A percentile compares a stretch with the other conserved stretches of the same genome.
These are phyloP conservation scores for Dryas octopetala DNA, from an alignment of 306 rosid species.

Conservation along the genomic window DNA sequence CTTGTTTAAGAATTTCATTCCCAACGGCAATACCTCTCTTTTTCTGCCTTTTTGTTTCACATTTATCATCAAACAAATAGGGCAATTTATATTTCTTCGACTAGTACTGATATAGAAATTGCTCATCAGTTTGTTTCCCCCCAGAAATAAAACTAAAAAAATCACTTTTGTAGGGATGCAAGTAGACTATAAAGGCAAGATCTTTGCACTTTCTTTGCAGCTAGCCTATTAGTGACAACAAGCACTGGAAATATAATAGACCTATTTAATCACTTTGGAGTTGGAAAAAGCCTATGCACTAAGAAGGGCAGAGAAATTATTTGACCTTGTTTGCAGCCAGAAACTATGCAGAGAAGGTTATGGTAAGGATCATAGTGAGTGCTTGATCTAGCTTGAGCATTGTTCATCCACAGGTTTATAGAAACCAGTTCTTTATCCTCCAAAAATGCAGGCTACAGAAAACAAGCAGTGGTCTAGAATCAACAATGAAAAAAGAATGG, in stretches of 20 bases:
- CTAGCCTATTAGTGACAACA: neutral
- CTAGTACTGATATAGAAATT: neutral
- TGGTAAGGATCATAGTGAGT: conserved; percentile 97
- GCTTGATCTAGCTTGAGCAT: conserved; percentile 79
- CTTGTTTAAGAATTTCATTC: no score
- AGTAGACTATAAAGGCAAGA: neutral
- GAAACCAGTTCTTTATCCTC: conserved; percentile 59
- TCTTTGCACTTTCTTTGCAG: neutral
- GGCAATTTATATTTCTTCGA: no score
- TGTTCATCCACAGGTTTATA: conserved; percentile 95
- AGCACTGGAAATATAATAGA: neutral
- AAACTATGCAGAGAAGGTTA: conserved; percentile 80
- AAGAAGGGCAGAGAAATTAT: conserved; percentile 3
- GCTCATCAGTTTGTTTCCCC: neutral
- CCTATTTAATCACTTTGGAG: neutral
- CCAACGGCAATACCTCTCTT: no score
- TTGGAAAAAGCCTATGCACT: neutral
- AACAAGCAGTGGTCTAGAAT: conserved; percentile 16
- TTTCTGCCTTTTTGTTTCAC: no score
- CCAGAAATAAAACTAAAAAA: neutral
- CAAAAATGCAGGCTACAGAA: conserved; percentile 70
- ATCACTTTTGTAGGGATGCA: neutral
- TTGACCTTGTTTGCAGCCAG: conserved; percentile 84
- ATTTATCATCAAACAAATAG: no score
- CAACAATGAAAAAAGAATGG: neutral